Percentiles rank a stretch among this genome's conserved stretches.
These are phyloP conservation scores for Monosporascus sp. DNA, from an alignment of 2,329 filamentous ascomycete genomes.

Conservation along the genomic window DNA sequence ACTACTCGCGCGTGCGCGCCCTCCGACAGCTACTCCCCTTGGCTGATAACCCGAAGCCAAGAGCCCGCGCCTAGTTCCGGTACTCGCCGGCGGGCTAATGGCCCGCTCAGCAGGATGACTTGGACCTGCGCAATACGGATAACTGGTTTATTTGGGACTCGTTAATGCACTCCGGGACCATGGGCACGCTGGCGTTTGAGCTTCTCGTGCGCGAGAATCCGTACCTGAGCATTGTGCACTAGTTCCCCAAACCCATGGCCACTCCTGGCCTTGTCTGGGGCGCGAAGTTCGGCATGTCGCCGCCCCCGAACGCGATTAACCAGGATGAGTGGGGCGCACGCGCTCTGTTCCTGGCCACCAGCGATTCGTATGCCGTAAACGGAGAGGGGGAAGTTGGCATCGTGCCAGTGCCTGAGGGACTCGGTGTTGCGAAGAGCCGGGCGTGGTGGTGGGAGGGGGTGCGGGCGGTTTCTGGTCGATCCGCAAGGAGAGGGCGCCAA, in stretches of 20 bases:
- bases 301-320: neutral
- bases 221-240: conserved; percentile 28
- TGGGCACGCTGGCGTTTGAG: conserved; percentile 43
- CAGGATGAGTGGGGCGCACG: conserved; percentile 2
- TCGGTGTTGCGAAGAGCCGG: neutral
- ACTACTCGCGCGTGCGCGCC: conserved; percentile 48
- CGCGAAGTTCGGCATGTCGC: neutral
- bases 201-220: conserved; percentile 39
- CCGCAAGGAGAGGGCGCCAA: conserved; percentile 1
- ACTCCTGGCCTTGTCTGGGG: conserved; percentile 1
- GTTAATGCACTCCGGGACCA: conserved; percentile 38
- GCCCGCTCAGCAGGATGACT: conserved; percentile 37
- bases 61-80: conserved; percentile 41
- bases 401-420: neutral
- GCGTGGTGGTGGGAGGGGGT: neutral
- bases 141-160: conserved; percentile 28
- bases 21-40: conserved; percentile 44
- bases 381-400: neutral
- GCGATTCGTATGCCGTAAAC: neutral
- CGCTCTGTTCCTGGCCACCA: conserved; percentile 2
- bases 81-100: conserved; percentile 45
- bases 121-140: conserved; percentile 32
- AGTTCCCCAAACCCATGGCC: conserved; percentile 25
- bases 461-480: conserved; percentile 1
- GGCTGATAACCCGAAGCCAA: conserved; percentile 25